Conservation (phyloP, 352 stramenopile genomes). For the Globisporangium iwayamae region DNA sequence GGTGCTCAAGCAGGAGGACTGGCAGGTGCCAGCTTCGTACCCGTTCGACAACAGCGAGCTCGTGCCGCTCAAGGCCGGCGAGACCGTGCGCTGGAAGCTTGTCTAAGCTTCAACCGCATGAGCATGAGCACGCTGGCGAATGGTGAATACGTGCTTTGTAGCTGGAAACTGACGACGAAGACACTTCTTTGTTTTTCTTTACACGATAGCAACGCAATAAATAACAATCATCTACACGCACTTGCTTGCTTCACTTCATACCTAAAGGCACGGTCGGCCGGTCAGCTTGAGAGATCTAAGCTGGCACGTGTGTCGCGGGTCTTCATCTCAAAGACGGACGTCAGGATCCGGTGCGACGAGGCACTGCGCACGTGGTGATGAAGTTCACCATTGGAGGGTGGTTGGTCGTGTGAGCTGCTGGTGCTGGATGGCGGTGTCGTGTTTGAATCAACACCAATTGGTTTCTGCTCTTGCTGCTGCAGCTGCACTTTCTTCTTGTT, state of each 20-base stretch:
- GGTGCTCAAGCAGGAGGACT: conserved; percentile 85
- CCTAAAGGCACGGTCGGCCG: neutral
- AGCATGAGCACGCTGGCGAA: too few relatives aligned
- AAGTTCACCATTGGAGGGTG: neutral
- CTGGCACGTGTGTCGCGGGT: conserved; percentile 43
- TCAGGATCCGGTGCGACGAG: conserved; percentile 54
- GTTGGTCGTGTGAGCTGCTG: neutral
- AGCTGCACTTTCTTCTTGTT: conserved; percentile 22
- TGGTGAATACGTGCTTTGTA: neutral
- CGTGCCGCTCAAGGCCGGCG: conserved; percentile 91
- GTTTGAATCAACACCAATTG: neutral
- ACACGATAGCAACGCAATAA: conserved; percentile 3
- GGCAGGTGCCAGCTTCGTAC: conserved; percentile 90
- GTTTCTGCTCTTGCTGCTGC: neutral
- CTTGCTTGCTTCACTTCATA: neutral
- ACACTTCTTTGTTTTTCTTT: neutral
- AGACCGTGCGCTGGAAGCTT: conserved; percentile 92
- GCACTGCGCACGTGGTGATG: conserved; percentile 7
- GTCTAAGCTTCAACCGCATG: conserved; percentile 5
- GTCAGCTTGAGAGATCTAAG: conserved; percentile 29
- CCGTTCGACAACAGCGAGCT: conserved; percentile 86
- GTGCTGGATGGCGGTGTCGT: neutral
- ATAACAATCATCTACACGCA: conserved; percentile 2
- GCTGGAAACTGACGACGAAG: neutral
- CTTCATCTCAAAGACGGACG: conserved; percentile 67